These are phyloP conservation scores for Aspergillus fumigatiaffinis DNA, from an alignment of 2,329 filamentous ascomycete genomes.

Conservation along the genomic window DNA sequence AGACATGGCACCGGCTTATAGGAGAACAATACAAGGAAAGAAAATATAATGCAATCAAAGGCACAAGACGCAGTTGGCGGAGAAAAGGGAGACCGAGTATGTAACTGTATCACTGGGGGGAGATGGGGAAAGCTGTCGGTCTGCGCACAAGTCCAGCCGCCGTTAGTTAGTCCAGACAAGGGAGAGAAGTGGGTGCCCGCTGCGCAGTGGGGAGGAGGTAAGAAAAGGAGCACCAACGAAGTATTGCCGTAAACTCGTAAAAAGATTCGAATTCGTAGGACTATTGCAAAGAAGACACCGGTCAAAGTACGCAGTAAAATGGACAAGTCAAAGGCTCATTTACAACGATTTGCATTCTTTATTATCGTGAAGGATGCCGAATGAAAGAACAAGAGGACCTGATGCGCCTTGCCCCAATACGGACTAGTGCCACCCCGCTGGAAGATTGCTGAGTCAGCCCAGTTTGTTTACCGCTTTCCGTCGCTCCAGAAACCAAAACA, in stretches of 20 bases:
- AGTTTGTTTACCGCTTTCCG: conserved; percentile 31
- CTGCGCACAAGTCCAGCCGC: conserved; percentile 1
- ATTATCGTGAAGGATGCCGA: not conserved
- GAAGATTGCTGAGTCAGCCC: conserved; percentile 24
- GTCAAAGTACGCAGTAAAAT: not conserved
- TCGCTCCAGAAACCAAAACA: conserved; percentile 28
- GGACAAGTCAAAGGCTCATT: not conserved
- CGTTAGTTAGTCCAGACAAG: conserved; percentile 1
- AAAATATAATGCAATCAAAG: conserved; percentile 8
- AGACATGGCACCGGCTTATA: conserved; percentile 50
- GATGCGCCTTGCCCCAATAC: conserved; percentile 10
- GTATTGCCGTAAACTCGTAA: not conserved
- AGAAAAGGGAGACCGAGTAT: conserved; percentile 3
- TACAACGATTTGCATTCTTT: not conserved
- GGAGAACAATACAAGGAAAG: conserved; percentile 7
- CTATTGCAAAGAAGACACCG: not conserved
- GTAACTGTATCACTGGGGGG: not conserved
- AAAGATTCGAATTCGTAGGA: not conserved
- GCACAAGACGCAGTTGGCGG: conserved; percentile 15
- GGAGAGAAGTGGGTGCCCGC: conserved; percentile 1
- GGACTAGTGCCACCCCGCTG: conserved; percentile 12
- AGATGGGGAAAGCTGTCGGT: conserved; percentile 9
- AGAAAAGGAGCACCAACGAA: not conserved
- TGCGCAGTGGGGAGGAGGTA: not conserved
- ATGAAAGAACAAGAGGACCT: conserved; percentile 8